Evolutionary conservation across 106 monocot species (phyloP).

Genomic region (Iris macrosiphon): DNA sequence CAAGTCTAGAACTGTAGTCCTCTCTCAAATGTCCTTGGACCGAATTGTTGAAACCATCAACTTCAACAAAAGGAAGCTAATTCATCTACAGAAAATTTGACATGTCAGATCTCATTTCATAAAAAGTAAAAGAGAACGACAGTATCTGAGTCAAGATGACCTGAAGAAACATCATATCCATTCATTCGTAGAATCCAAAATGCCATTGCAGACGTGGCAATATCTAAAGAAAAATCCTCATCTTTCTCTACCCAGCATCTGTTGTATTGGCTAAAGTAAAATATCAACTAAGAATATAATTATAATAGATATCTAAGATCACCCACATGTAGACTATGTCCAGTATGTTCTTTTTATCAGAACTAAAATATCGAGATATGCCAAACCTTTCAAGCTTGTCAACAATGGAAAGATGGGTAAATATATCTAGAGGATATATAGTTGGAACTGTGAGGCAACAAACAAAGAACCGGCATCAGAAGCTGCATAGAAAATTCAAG

Average conservation of each 20-base stretch:
- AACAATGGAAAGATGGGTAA: constrained; percentile 43
- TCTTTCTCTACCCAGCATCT: constrained; percentile 74
- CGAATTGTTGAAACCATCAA: constrained; percentile 21
- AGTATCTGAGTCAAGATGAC: constrained; percentile 20
- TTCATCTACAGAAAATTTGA: constrained; percentile 27
- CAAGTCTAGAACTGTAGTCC: constrained; percentile 48
- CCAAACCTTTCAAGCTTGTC: constrained; percentile 72
- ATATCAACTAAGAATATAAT: background rate
- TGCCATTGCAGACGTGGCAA: constrained; percentile 62
- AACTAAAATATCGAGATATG: constrained; percentile 44
- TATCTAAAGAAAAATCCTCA: constrained; percentile 59
- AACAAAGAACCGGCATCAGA: constrained; percentile 2
- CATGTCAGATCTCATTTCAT: background rate
- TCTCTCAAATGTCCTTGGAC: constrained; percentile 37
- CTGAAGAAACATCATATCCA: constrained; percentile 77
- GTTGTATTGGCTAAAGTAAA: constrained; percentile 18
- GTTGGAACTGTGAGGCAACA: constrained; percentile 65
- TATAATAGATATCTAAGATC: background rate
- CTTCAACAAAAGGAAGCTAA: constrained; percentile 41
- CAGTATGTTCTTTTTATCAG: constrained; percentile 57
- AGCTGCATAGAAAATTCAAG: background rate
- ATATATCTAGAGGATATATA: constrained; percentile 45
- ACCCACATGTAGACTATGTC: constrained; percentile 68
- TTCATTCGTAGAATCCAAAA: constrained; percentile 82
- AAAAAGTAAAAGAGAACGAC: background rate